phyloP scores from a whole-genome alignment of 2,329 filamentous ascomycete species.

The Thelonectria olida region DNA sequence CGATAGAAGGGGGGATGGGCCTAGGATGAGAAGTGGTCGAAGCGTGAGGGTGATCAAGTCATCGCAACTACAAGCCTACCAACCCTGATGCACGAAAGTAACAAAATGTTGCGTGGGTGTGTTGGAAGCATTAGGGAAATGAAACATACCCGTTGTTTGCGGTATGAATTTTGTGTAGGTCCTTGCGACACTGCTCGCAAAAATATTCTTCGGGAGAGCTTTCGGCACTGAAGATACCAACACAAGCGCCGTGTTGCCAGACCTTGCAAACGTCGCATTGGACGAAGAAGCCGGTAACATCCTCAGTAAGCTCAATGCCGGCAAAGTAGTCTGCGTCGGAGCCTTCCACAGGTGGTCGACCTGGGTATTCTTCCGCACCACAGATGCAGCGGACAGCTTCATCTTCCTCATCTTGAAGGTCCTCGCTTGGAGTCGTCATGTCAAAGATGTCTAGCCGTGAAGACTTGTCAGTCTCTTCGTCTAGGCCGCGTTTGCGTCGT shows the following conservation, averaged over 20 bases:
- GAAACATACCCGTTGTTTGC: constrained; percentile 83
- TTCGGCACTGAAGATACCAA: constrained; percentile 94
- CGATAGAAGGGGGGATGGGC: neutral
- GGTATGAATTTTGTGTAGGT: constrained; percentile 84
- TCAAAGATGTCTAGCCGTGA: constrained; percentile 54
- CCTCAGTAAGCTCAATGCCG: constrained; percentile 76
- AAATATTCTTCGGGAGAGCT: constrained; percentile 97
- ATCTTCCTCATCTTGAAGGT: constrained; percentile 81
- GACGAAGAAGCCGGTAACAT: constrained; percentile 94
- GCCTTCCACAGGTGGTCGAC: constrained; percentile 73
- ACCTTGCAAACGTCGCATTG: constrained; percentile 98
- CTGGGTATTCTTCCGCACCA: constrained; percentile 93
- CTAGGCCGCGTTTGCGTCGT: constrained; percentile 79
- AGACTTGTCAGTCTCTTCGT: constrained; percentile 64
- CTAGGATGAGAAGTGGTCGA: constrained; percentile 5
- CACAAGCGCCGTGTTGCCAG: constrained; percentile 98
- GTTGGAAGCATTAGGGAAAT: neutral
- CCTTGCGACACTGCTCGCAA: constrained; percentile 92
- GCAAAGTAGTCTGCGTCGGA: constrained; percentile 66
- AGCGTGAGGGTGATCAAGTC: neutral
- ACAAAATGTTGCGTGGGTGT: neutral
- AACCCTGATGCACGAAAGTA: neutral
- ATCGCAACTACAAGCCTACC: neutral
- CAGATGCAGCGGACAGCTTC: constrained; percentile 97
- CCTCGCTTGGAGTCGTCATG: constrained; percentile 71